Base-by-base conservation (phyloP, 805 yeast genomes). In the Barnettozyma pratensis region DNA sequence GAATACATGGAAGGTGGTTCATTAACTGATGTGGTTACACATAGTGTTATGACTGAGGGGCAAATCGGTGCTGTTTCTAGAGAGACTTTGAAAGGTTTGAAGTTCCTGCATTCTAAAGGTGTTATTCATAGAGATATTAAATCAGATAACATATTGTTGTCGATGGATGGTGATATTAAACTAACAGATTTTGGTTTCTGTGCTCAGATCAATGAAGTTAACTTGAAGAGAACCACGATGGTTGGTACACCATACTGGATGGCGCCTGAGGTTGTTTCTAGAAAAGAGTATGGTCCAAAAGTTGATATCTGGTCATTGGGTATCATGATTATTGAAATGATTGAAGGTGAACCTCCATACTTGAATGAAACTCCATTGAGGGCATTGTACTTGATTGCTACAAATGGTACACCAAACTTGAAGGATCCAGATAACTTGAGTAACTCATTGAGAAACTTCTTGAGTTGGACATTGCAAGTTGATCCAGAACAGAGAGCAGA, bases 231-330 rank as follows among this genome's bases (percentile, higher is more conserved):
- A 65, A 90, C 96, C 4, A 94, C 99, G 5, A 89, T 94, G 96
- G 99, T 94, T 14, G 99, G 99, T 12, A 94, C 99, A 0, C 99
- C 99, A 11, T 94, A 94, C 66, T 94, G 99, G 99, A 94, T 94
- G 99, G 99, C 99, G 0, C 99, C 99, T 1, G 99, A 94, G 66
- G 97, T 94, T 46, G 97, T 94, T 29, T 81, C 91, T 19, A 81
- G 95, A 58, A 91, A 90, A 65, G 97, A 91, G 62, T 94, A 94
- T 63, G 99, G 96, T 35, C 94, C 96, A 42, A 91, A 94, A 64
- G 96, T 94, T 40, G 99, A 94, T 69, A 84, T 94, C 44, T 94
- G 99, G 99, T 89, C 97, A 7, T 71, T 94, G 53, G 99, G 99
- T 56, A 94, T 94, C 55, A 94, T 94, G 98, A 83, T 88, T 25